A percentile compares a stretch with the other conserved stretches of the same genome.
These are phyloP conservation scores for Rubus parviflorus DNA, from an alignment of 306 rosid species.

Conservation along the genomic window DNA sequence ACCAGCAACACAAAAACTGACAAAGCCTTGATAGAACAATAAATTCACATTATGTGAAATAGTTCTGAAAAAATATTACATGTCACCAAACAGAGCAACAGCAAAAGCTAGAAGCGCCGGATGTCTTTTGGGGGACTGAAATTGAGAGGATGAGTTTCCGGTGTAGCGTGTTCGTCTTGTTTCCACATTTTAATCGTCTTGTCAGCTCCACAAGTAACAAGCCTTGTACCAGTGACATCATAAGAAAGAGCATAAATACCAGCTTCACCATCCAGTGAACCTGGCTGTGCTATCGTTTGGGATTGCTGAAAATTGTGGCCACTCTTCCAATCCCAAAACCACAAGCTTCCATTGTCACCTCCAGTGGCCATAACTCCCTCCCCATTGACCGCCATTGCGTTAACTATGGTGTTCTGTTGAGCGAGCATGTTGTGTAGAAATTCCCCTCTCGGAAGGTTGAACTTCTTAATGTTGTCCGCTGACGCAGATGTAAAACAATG, in stretches of 20 bases:
- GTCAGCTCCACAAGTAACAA: constrained; percentile 83
- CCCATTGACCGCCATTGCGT: constrained; percentile 90
- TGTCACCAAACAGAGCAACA: background rate
- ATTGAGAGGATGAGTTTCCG: constrained; percentile 85
- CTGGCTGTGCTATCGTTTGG: constrained; percentile 94
- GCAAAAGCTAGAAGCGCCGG: constrained; percentile 51
- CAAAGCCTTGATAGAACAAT: background rate
- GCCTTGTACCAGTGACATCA: constrained; percentile 82
- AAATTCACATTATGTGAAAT: background rate
- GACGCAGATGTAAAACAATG: constrained; percentile 93
- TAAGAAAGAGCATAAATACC: constrained; percentile 76
- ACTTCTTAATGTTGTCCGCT: constrained; percentile 93
- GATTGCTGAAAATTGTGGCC: constrained; percentile 89
- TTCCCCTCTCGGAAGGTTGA: constrained; percentile 83
- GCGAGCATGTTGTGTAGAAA: constrained; percentile 84
- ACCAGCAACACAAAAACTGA: background rate
- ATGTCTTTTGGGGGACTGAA: constrained; percentile 83
- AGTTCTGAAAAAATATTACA: background rate
- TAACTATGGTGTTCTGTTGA: constrained; percentile 80
- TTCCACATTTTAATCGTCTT: constrained; percentile 96
- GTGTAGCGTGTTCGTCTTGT: constrained; percentile 81
- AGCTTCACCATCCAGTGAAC: constrained; percentile 90
- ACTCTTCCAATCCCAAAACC: constrained; percentile 99
- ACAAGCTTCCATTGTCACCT: constrained; percentile 92
- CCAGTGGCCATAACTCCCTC: constrained; percentile 96